Conservation (phyloP, 1,284 basidiomycete genomes). For the Microbotryomycetes sp. region DNA sequence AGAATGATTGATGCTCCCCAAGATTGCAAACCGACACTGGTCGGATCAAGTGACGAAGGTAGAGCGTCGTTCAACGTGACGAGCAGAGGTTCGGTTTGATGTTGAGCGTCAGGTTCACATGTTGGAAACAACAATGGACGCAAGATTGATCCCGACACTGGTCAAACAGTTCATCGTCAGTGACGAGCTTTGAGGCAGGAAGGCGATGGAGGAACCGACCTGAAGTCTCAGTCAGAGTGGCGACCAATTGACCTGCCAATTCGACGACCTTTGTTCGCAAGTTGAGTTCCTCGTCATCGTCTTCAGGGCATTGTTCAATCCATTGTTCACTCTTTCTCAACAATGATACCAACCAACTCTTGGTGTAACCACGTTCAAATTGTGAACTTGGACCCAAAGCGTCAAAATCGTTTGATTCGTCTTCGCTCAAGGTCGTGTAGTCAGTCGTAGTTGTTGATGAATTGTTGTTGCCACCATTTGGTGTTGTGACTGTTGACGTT, state of each 20-base stretch:
- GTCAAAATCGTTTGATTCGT: slow-evolving; percentile 16
- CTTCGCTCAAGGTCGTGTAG: slow-evolving; percentile 17
- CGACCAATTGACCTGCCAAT: slow-evolving; percentile 25
- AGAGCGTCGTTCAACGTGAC: slow-evolving; percentile 65
- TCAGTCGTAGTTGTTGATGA: not conserved
- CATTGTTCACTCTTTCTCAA: slow-evolving; percentile 55
- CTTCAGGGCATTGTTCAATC: slow-evolving; percentile 38
- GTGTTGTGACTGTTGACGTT: not conserved
- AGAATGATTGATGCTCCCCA: slow-evolving; percentile 83
- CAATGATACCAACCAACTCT: slow-evolving; percentile 63
- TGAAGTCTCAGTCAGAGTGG: slow-evolving; percentile 19
- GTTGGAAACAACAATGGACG: slow-evolving; percentile 29
- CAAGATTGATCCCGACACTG: slow-evolving; percentile 26
- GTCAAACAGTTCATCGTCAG: too few species aligned
- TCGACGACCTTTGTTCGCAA: slow-evolving; percentile 24
- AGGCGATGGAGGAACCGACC: slow-evolving; percentile 8
- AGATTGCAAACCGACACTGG: slow-evolving; percentile 77
- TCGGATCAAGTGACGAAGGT: slow-evolving; percentile 64
- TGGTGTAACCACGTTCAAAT: slow-evolving; percentile 61
- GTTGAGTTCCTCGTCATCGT: slow-evolving; percentile 41
- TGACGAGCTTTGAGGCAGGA: not conserved
- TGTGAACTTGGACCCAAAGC: slow-evolving; percentile 44
- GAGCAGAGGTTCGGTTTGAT: slow-evolving; percentile 21
- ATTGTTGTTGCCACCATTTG: not conserved
- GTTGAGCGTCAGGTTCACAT: slow-evolving; percentile 9